These are phyloP conservation scores for Ophiocordyceps robertsii DNA, from an alignment of 2,329 filamentous ascomycete species.

Conservation along the genomic window DNA sequence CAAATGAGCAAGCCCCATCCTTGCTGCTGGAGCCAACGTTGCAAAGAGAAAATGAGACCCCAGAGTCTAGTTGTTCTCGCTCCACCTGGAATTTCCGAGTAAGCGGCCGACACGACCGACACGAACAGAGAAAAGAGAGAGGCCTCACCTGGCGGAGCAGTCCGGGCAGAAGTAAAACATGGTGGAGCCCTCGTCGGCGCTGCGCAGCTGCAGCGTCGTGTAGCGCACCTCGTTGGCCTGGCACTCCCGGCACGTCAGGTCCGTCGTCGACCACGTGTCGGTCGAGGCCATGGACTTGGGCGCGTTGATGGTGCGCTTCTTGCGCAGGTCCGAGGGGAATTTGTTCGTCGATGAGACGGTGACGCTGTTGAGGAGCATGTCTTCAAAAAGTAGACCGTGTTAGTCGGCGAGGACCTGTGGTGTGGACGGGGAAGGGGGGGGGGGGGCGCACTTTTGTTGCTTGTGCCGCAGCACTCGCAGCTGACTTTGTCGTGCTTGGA, in stretches of 20 bases:
- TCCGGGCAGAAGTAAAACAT: constrained; percentile 46
- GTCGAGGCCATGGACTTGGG: constrained; percentile 36
- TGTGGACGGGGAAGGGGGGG: background rate
- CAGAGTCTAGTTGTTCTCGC: background rate
- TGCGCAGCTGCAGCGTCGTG: constrained; percentile 71
- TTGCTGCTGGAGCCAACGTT: too few relatives aligned
- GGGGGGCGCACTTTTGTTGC: background rate
- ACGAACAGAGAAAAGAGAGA: background rate
- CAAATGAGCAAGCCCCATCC: too few relatives aligned
- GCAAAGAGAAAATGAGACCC: too few relatives aligned
- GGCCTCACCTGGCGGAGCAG: background rate
- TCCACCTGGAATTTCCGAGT: background rate
- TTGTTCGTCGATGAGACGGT: constrained; percentile 66
- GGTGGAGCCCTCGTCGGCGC: constrained; percentile 90
- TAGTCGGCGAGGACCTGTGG: background rate
- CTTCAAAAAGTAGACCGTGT: background rate
- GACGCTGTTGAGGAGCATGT: background rate
- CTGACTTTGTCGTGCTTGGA: background rate
- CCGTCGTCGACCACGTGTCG: constrained; percentile 53
- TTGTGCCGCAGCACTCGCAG: background rate
- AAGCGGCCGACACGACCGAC: background rate
- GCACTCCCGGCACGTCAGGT: constrained; percentile 67
- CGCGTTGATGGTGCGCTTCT: constrained; percentile 71
- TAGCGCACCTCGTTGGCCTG: constrained; percentile 72
- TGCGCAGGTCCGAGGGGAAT: constrained; percentile 79